These are phyloP conservation scores for Rhynchospora tenuis DNA, from an alignment of 176 grass and related monocot genomes.

Conservation along the genomic window DNA sequence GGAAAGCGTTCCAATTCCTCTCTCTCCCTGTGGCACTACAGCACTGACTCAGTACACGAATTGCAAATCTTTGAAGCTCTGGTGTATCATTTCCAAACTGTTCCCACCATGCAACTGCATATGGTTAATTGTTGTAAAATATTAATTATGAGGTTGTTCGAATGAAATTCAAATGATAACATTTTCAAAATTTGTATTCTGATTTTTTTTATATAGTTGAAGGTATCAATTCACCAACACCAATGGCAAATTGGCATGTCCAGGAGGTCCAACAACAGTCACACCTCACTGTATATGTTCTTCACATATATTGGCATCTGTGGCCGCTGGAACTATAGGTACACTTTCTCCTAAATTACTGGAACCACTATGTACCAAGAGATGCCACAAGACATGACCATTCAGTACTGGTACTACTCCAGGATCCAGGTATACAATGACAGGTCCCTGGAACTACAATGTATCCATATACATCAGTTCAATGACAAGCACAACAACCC, in stretches of 20 bases:
- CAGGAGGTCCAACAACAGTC: background rate
- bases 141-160: background rate
- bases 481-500: background rate
- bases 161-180: background rate
- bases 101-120: constrained; percentile 38
- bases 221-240: background rate
- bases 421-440: background rate
- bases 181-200: background rate
- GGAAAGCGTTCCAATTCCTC: constrained; percentile 11
- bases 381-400: background rate
- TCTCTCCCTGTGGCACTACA: constrained; percentile 24
- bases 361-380: background rate
- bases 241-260: background rate
- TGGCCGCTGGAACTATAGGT: background rate
- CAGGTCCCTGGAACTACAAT: background rate
- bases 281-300: background rate
- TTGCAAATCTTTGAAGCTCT: constrained; percentile 31
- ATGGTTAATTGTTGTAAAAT: background rate
- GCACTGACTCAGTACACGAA: constrained; percentile 35
- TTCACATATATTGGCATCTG: background rate
- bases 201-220: background rate
- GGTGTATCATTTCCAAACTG: constrained; percentile 29
- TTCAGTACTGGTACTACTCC: background rate
- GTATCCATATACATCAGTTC: background rate
- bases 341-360: background rate